Base-by-base conservation (phyloP, 148 eudicot species). In the Fagopyrum esculentum region DNA sequence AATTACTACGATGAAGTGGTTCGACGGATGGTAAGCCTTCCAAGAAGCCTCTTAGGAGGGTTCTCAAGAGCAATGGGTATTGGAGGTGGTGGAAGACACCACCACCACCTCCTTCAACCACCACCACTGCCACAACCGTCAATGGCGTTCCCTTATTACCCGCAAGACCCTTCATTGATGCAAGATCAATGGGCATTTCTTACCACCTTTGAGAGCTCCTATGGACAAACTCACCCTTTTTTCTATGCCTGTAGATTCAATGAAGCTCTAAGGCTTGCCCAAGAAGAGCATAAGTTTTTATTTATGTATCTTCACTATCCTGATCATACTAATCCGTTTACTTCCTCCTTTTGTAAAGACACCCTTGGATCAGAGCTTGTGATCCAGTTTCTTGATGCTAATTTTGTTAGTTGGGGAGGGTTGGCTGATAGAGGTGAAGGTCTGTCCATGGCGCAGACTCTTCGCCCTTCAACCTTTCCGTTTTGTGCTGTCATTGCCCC, bases 401-500 rank as follows among this genome's bases (percentile, higher is more conserved):
- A 92, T 61, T 92, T 92, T 80, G 90, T 92, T 12, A 83, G 87
- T 43, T 95, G 98, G 98, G 98, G 89, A 30, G 97, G 82, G 4
- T 76, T 90, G 77, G 85, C 78, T 9, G 80, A 84, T 69, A 55
- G 80, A 69, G 93, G 93, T 0, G 97, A 92, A 74, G 97, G 96
- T 46, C 75, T 85, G 77, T 88, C 84, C 57, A 78, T 92, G 96
- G 80, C 84, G 71, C 59, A 78, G 4, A 79, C 81, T 22, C 75
- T 92, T 76, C 83, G 80, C 76, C 91, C 89, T 69, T 81, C 82
- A 43, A 83, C 86, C 52, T 92, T 87, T 74, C 98, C 98, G 0
- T 95, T 92, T 45, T 94, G 90, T 82, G 98, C 93, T 13, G 83
- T 92, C 60, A 90, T 92, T 78, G 93, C 93, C 69, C 92, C 97